These are phyloP conservation scores for Candida mesenterica DNA, from an alignment of 1,139 yeast genomes.

Conservation along the genomic window DNA sequence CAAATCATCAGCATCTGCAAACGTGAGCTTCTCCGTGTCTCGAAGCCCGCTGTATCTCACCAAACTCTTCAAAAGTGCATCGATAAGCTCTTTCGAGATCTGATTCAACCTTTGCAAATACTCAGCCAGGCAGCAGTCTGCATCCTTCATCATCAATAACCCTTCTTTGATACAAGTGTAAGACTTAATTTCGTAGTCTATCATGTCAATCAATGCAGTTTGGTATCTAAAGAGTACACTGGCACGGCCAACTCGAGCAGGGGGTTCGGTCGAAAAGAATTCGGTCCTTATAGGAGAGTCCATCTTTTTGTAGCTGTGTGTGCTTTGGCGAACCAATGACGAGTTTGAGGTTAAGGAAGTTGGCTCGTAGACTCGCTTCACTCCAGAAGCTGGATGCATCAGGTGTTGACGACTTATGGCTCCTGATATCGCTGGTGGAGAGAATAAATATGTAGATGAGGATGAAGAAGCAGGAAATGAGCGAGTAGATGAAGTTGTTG, in stretches of 20 bases:
- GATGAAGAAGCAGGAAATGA: too few relatives aligned
- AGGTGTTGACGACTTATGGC: too few relatives aligned
- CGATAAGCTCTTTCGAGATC: constrained; percentile 10
- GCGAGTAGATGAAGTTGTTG: too few relatives aligned
- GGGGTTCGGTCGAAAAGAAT: constrained; percentile 6
- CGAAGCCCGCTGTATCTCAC: constrained; percentile 7
- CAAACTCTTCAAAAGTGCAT: constrained; percentile 6
- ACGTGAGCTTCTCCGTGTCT: constrained; percentile 4
- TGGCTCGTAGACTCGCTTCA: too few relatives aligned
- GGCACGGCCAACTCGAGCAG: constrained; percentile 3
- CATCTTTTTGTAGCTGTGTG: constrained; percentile 11
- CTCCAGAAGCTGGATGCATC: too few relatives aligned
- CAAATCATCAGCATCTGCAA: constrained; percentile 1
- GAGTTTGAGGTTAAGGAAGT: too few relatives aligned
- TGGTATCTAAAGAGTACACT: constrained; percentile 6
- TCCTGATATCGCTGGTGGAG: too few relatives aligned
- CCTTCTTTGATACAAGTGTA: constrained; percentile 11
- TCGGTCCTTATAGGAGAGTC: constrained; percentile 15
- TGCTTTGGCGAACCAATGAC: too few relatives aligned
- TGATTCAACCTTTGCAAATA: constrained; percentile 11
- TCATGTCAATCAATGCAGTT: constrained; percentile 11
- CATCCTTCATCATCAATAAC: constrained; percentile 9
- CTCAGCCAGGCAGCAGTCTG: constrained; percentile 15
- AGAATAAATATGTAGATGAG: too few relatives aligned
- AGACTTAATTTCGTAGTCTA: constrained; percentile 16